These are phyloP conservation scores for Cyclotella baltica DNA, from an alignment of 108 stramenopile species.

Conservation along the genomic window DNA sequence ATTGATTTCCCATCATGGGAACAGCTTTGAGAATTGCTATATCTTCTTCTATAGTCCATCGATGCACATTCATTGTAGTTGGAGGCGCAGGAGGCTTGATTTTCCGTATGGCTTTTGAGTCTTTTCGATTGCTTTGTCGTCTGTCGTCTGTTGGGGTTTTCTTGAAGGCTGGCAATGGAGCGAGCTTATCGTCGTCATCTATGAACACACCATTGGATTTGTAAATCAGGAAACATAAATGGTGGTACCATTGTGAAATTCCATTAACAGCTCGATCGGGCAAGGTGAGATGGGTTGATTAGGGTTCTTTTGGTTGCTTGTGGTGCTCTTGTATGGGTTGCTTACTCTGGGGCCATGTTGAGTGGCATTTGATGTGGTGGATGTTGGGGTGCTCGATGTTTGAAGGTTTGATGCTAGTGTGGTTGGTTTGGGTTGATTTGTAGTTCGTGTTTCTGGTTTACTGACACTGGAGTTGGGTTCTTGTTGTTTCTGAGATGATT, in stretches of 20 bases:
- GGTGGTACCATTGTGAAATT: constrained; percentile 85
- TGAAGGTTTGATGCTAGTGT: too few species aligned
- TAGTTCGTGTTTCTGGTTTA: too few species aligned
- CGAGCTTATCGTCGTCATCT: constrained; percentile 72
- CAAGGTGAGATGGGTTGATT: too few species aligned
- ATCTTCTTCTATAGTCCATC: constrained; percentile 90
- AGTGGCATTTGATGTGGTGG: too few species aligned
- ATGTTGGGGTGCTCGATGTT: too few species aligned
- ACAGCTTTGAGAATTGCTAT: constrained; percentile 80
- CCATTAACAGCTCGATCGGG: constrained; percentile 79
- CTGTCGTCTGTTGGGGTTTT: constrained; percentile 59
- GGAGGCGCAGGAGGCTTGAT: constrained; percentile 70
- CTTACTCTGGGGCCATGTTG: too few species aligned
- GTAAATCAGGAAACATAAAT: constrained; percentile 83
- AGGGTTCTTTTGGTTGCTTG: too few species aligned
- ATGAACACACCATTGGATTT: constrained; percentile 77
- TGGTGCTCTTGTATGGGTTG: too few species aligned
- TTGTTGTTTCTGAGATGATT: too few species aligned
- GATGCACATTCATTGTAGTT: constrained; percentile 84
- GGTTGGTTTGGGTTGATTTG: too few species aligned
- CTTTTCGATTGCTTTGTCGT: constrained; percentile 1
- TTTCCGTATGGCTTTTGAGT: constrained; percentile 46
- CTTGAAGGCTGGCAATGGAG: constrained; percentile 55
- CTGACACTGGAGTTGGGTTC: too few species aligned
- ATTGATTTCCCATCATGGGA: constrained; percentile 82